A percentile compares a stretch with the other conserved stretches of the same genome.
Conservation (phyloP, 495 filamentous ascomycete genomes). For the Aspergillus avenaceus region DNA sequence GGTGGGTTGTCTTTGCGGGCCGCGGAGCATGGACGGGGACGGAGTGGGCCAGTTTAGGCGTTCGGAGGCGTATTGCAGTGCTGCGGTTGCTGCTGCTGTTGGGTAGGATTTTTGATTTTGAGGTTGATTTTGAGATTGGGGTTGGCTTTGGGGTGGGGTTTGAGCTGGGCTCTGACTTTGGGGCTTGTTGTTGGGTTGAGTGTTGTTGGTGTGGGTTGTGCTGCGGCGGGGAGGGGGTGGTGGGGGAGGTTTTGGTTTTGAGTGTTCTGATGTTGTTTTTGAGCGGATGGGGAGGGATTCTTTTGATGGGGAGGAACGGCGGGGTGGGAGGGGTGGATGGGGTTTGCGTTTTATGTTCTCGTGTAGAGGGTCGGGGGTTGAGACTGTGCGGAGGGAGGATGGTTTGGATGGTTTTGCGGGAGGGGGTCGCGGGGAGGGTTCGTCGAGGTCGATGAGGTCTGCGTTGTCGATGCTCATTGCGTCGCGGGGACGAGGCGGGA, state of each 20-base stretch:
- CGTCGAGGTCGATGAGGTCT: constrained; percentile 57
- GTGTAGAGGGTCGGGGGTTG: no score
- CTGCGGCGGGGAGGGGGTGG: constrained; percentile 34
- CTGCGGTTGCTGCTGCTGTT: constrained; percentile 25
- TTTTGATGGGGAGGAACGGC: constrained; percentile 23
- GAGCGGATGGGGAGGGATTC: constrained; percentile 1
- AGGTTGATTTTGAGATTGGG: constrained; percentile 16
- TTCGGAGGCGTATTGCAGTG: constrained; percentile 33
- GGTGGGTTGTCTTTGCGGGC: no score
- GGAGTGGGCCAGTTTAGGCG: constrained; percentile 23
- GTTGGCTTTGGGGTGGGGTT: constrained; percentile 10
- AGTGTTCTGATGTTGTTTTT: neutral
- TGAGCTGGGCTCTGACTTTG: constrained; percentile 1
- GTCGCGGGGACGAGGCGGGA: constrained; percentile 35
- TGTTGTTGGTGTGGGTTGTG: constrained; percentile 23
- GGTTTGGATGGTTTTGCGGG: constrained; percentile 67
- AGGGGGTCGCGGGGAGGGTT: constrained; percentile 30
- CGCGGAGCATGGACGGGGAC: constrained; percentile 15
- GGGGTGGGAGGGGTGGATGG: constrained; percentile 41
- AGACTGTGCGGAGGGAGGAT: constrained; percentile 50
- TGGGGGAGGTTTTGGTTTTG: constrained; percentile 22
- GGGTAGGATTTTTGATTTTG: constrained; percentile 34
- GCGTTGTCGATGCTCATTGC: constrained; percentile 40
- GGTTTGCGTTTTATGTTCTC: constrained; percentile 37
- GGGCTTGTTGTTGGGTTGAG: constrained; percentile 1